Conservation (phyloP, 2,329 filamentous ascomycete genomes). For the Colletotrichum sp. region DNA sequence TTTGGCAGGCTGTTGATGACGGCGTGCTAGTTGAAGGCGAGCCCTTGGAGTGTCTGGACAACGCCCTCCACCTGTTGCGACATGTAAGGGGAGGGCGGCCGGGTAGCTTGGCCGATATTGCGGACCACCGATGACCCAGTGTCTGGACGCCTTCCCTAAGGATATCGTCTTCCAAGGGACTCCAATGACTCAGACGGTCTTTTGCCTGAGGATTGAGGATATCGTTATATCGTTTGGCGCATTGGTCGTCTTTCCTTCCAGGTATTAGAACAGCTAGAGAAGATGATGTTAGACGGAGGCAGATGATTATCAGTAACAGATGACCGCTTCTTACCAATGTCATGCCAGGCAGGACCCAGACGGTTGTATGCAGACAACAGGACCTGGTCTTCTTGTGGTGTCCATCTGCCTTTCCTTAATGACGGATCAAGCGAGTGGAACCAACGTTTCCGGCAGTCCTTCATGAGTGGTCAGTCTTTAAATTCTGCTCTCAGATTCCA, state of each 20-base stretch:
- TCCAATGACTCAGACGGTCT: conserved; percentile 30
- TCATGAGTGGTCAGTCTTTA: neutral
- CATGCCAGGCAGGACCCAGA: conserved; percentile 2
- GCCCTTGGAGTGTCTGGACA: neutral
- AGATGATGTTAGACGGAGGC: neutral
- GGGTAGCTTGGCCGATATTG: conserved; percentile 28
- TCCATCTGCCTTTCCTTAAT: conserved; percentile 31
- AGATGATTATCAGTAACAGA: neutral
- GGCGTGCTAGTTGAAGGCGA: neutral
- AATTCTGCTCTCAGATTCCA: neutral
- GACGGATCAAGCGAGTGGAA: conserved; percentile 34
- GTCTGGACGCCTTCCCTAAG: conserved; percentile 27
- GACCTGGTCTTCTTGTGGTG: conserved; percentile 31
- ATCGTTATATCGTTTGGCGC: conserved; percentile 33
- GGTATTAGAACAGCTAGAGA: conserved; percentile 31
- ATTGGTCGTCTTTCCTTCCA: conserved; percentile 33
- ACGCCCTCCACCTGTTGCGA: conserved; percentile 28
- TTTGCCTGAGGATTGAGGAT: conserved; percentile 30
- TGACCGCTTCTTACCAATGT: neutral
- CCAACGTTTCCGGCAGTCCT: conserved; percentile 34
- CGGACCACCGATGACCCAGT: conserved; percentile 31
- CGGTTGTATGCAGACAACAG: conserved; percentile 30
- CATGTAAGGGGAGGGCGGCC: conserved; percentile 32
- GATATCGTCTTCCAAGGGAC: conserved; percentile 27
- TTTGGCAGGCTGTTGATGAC: neutral